Base-by-base conservation (phyloP, 75 land plant species). In the Selaginella tamariscina region DNA sequence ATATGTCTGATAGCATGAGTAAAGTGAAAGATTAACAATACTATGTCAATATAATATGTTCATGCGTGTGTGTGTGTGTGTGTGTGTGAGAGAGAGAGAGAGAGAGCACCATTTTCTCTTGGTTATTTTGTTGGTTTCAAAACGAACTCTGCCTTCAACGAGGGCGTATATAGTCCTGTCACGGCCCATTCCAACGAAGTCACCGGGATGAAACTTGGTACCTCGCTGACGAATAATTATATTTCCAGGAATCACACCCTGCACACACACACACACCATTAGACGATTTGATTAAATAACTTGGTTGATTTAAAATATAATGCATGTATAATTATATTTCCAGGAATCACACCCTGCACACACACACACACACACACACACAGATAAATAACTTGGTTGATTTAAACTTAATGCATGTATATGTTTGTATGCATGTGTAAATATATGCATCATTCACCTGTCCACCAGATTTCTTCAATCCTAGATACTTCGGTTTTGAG, bases 221-320 rank as follows among this genome's bases (percentile, higher is more conserved):
- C 97, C 97, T 24, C 97, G 73, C 66, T 92, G 97, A 30, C 95
- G 85, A 68, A 92, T 86, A 54, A 92, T 89, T 23, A 92, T 92
- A 65, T 92, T 92, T 18, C 97, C 97, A 44, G 97, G 85, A 55
- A 86, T 86, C 31, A 92, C 97, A 73, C 74, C 84, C 95, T 92
- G 95, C 75, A 80, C 5, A 31, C 23, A 54, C 33, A 29, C 68
- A 74, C 26, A n/a, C n/a, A n/a, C n/a, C n/a, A n/a, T n/a, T n/a
- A n/a, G n/a, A n/a, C n/a, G n/a, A n/a, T n/a, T n/a, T n/a, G n/a
- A n/a, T n/a, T n/a, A n/a, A n/a, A n/a, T n/a, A n/a, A n/a, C n/a
- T n/a, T n/a, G n/a, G n/a, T n/a, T n/a, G n/a, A n/a, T n/a, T n/a
- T n/a, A n/a, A n/a, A n/a, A n/a, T n/a, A n/a, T n/a, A n/a, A n/a